A percentile compares a stretch with the other conserved stretches of the same genome.
These are phyloP conservation scores for Triticum monococcum DNA, from an alignment of 176 grass and related monocot species.

Conservation along the genomic window DNA sequence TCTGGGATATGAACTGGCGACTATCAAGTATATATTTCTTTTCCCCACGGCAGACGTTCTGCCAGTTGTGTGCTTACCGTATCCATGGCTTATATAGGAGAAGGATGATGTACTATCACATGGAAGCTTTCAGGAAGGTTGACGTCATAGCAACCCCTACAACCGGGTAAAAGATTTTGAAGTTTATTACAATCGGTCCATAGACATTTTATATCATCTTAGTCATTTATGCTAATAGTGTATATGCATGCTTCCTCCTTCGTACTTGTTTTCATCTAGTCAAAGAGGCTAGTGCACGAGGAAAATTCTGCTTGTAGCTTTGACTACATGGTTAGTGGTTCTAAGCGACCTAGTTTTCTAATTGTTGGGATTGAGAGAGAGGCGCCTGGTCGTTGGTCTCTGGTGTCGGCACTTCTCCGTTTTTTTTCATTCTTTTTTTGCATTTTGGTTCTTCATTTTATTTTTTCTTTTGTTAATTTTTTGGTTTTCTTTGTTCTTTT, in stretches of 20 bases:
- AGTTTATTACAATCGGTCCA: neutral
- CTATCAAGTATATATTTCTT: constrained; percentile 5
- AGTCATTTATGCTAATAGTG: neutral
- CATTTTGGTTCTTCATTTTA: too few relatives aligned
- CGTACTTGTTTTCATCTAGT: neutral
- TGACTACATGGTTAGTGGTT: neutral
- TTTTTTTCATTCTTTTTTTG: too few relatives aligned
- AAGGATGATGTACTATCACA: constrained; percentile 94
- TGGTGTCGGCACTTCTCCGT: too few relatives aligned
- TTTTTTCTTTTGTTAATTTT: too few relatives aligned
- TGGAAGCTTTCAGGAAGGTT: constrained; percentile 96
- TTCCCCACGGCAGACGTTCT: neutral
- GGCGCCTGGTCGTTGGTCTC: too few relatives aligned
- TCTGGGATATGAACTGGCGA: neutral
- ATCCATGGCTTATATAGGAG: constrained; percentile 61
- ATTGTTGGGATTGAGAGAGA: too few relatives aligned
- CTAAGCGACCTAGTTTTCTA: neutral
- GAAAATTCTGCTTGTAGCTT: neutral
- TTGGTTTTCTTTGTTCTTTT: too few relatives aligned
- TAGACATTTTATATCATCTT: neutral
- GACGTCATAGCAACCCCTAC: constrained; percentile 94
- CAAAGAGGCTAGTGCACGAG: neutral
- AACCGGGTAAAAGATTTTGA: constrained; percentile 64
- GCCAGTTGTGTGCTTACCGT: neutral
- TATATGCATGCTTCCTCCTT: neutral